Conservation (phyloP, 2,329 filamentous ascomycete genomes). For the Didymella pinodella region DNA sequence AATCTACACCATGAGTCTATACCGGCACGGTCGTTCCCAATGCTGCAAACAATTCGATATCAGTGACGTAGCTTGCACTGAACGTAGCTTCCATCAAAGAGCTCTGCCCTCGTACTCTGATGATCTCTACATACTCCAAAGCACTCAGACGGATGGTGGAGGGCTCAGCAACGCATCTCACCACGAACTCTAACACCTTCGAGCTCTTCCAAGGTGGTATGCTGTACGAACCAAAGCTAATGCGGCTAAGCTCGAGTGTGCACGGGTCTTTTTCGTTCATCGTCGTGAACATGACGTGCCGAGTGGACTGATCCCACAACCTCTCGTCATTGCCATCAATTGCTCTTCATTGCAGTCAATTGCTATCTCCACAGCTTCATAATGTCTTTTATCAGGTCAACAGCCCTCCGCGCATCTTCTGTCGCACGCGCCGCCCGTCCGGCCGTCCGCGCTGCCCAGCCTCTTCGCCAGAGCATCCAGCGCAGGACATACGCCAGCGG, state of each 20-base stretch:
- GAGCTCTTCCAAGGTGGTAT: constrained; percentile 1
- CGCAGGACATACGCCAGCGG: constrained; percentile 51
- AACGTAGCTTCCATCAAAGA: constrained; percentile 3
- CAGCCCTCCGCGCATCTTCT: constrained; percentile 49
- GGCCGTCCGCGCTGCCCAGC: constrained; percentile 48
- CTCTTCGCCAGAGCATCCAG: constrained; percentile 50
- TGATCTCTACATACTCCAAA: background rate
- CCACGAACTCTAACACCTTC: background rate
- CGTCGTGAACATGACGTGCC: constrained; percentile 20
- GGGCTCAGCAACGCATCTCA: background rate
- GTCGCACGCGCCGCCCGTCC: constrained; percentile 48
- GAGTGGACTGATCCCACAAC: constrained; percentile 16
- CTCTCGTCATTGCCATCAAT: constrained; percentile 37
- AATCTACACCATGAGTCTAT: background rate
- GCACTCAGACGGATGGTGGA: background rate
- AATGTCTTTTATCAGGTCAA: constrained; percentile 52
- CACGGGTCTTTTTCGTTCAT: constrained; percentile 22
- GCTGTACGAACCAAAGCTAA: constrained; percentile 14
- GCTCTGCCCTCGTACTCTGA: constrained; percentile 1
- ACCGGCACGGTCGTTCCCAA: background rate
- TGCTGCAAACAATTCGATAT: background rate
- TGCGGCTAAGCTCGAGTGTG: constrained; percentile 15
- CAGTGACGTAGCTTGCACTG: constrained; percentile 20
- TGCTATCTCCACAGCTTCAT: constrained; percentile 45
- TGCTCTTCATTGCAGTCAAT: constrained; percentile 47